A percentile compares a stretch with the other conserved stretches of the same genome.
These are phyloP conservation scores for Fusarium cicatricum DNA, from an alignment of 2,329 filamentous ascomycete genomes.

Conservation along the genomic window DNA sequence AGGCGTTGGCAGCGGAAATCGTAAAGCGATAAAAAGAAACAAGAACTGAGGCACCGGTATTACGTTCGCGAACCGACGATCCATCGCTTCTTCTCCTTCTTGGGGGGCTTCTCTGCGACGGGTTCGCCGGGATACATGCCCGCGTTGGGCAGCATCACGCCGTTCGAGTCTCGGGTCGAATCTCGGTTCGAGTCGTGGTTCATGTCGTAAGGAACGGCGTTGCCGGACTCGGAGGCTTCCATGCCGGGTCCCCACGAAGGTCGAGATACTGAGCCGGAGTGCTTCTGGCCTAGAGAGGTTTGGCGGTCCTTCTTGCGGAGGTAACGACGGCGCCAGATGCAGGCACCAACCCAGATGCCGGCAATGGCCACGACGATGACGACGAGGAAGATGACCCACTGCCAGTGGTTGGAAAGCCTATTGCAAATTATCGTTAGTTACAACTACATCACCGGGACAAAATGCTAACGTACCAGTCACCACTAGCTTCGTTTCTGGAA, in stretches of 20 bases:
- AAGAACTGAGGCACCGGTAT: constrained; percentile 14
- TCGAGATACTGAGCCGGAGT: constrained; percentile 48
- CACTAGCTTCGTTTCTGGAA: constrained; percentile 46
- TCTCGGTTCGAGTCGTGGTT: constrained; percentile 41
- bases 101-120: constrained; percentile 42
- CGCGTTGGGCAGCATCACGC: constrained; percentile 34
- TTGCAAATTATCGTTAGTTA: constrained; percentile 4
- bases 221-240: constrained; percentile 32
- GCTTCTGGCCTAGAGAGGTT: constrained; percentile 47
- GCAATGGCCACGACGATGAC: constrained; percentile 75
- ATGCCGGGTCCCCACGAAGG: constrained; percentile 49
- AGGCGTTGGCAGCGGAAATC: constrained; percentile 19
- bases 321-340: constrained; percentile 77
- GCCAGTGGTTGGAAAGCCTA: constrained; percentile 75
- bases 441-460: neutral
- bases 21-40: constrained; percentile 13
- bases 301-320: constrained; percentile 72
- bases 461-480: constrained; percentile 55
- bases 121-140: constrained; percentile 10
- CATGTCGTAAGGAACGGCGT: constrained; percentile 43
- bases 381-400: constrained; percentile 85
- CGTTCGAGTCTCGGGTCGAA: constrained; percentile 40
- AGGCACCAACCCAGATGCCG: constrained; percentile 71
- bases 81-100: constrained; percentile 58
- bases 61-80: constrained; percentile 54